These are phyloP conservation scores for Cymodocea nodosa DNA, from an alignment of 116 monocot species.

Conservation along the genomic window DNA sequence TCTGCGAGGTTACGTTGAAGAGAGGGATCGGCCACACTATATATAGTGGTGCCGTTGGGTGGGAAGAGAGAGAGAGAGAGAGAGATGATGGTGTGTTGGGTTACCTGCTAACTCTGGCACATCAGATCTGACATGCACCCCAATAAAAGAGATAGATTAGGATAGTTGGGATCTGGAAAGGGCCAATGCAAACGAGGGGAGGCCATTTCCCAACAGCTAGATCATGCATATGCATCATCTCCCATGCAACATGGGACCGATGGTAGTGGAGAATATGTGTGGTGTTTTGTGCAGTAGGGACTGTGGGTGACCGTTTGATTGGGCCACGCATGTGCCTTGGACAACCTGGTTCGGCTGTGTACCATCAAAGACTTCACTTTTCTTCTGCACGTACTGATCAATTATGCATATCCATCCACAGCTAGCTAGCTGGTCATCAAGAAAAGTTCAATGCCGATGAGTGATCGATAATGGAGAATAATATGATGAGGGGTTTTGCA, in stretches of 20 bases:
- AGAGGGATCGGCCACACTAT: background rate
- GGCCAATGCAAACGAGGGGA: background rate
- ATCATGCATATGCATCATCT: background rate
- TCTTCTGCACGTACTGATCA: too few species aligned
- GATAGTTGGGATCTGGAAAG: slow-evolving; percentile 1
- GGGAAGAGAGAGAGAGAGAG: background rate
- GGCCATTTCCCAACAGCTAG: background rate
- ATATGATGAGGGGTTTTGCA: too few species aligned
- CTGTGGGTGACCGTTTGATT: slow-evolving; percentile 2
- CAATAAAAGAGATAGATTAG: background rate
- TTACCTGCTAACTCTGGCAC: background rate
- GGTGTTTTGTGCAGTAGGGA: slow-evolving; percentile 5
- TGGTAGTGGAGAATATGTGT: background rate
- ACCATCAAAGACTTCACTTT: too few species aligned
- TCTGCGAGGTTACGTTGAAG: background rate
- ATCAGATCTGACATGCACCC: background rate
- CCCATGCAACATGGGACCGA: background rate
- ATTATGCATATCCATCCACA: too few species aligned
- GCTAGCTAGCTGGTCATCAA: too few species aligned
- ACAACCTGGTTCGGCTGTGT: background rate
- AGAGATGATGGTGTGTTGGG: background rate
- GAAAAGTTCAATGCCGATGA: too few species aligned
- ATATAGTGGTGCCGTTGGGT: background rate
- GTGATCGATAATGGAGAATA: too few species aligned
- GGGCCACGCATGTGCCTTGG: background rate